Base-by-base conservation (phyloP, 139 green algal genomes). In the Coccomyxa sp. region DNA sequence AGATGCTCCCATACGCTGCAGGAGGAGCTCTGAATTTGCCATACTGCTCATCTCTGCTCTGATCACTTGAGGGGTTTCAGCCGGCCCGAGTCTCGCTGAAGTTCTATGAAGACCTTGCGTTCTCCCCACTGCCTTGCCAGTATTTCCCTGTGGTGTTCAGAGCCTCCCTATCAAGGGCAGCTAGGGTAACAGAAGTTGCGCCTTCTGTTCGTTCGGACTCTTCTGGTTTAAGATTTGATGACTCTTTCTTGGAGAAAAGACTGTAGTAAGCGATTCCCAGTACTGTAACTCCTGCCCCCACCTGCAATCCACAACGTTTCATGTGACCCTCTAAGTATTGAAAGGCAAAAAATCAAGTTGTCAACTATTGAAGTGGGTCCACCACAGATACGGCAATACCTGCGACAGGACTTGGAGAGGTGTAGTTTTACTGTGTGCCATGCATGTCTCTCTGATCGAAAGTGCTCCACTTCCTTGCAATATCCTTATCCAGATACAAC, bases 1-100 rank as follows among this genome's bases (percentile, higher is more conserved):
- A 16, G 76, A 85, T 77, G 32, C 80, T 58, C 83, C 87, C 86
- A 91, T 75, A 18, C 68, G 80, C 85, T 90, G 86, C 82, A 91
- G 71, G 17, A 80, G 79, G 76, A 90, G 77, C 3, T 60, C 66
- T 1, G 86, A 25, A 25, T 71, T 71, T 9, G 63, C 21, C 18
- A 71, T 21, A 25, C 10, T 87, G 74, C 87, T 84, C 25, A 83
- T 63, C 88, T 75, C n/a, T 80, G 21, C 77, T 84, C 31, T n/a
- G 78, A 60, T 27, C 74, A 60, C 32, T 66, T 18, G 17, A 77
- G 28, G 45, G 17, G 60, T 15, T 86, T 58, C 51, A 86, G n/a
- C 12, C 28, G 57, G n/a, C 60, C 28, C 38, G 71, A 51, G n/a
- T 27, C 78, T 71, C 21, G 63, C 18, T 71, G 4, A 71, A 71